Base-by-base conservation (phyloP, 1,284 basidiomycete genomes). In the Leccinum subrobustum region DNA sequence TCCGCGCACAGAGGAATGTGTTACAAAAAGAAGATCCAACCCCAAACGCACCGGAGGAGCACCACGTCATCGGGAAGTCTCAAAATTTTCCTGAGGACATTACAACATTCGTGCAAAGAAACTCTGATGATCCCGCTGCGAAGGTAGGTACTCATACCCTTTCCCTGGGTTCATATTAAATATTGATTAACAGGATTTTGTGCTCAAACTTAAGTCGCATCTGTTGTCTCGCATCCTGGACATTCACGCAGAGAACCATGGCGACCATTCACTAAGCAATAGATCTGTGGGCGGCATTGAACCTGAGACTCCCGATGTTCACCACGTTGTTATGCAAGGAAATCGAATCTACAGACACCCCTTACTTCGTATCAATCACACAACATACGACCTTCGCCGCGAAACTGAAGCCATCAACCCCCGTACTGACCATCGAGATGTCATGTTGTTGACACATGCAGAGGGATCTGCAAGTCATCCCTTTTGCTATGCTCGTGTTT, bases 21-120 rank as follows among this genome's bases (percentile, higher is more conserved):
- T 47, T 56, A 50, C 9, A 16, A 23, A 2, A 8, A 20, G 1
- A 6, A 3, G 56, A 57, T 31, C 27, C n/a, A 16, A 16, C 29
- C 18, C 42, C 47, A 2, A 42, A 54, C 12, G 5, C 12, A 16
- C 47, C 48, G 1, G 50, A 64, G 3, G 33, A 56, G 8, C 67
- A 66, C 37, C 59, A 69, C 33, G 52, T 57, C 39, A 67, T 72
- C 2, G 65, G 62, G 2, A 56, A 54, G 11, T 61, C 58, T n/a
- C 59, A 62, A 37, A 66, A 64, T 48, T 56, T 59, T 33, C 55
- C 39, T 1, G 42, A 64, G 23, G 56, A 65, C 18, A 39, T 76
- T 7, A 51, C 51, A 1, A 23, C 54, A 5, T 71, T 66, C 59
- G 18, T 65, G 20, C 44, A 35, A 31, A 23, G 14, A 16, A 27